Evolutionary conservation across 2,329 filamentous ascomycete genomes (phyloP), one percentile per base, ranked within the genome.

Genomic region (Dryadomyces quercus-mongolicae): DNA sequence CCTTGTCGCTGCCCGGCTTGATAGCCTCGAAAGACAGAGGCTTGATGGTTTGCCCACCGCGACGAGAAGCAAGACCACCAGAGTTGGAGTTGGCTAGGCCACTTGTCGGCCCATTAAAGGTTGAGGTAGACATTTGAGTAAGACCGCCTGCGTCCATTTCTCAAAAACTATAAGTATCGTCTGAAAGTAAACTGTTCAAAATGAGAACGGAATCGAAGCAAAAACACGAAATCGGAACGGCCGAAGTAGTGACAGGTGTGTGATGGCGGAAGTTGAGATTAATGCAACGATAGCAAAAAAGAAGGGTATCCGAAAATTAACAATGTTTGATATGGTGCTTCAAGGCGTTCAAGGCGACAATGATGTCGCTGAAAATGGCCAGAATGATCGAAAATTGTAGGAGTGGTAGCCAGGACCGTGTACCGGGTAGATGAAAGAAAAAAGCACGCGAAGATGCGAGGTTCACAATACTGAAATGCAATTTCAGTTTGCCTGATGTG

Each of bases 51-150:
- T 88, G 82, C 61, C 88, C 87, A 65, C 94, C 88, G 60, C 93
- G 85, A 63, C 79, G 77, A 25, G 91, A 92, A 59, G 88, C 89
- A 66, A 95, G 86, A 64, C 90, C 88, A 65, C 90, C 88, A 60
- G 86, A 82, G 58, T 81, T 76, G 53, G 90, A 86, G 73, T 88
- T 82, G 65, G 84, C 82, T 63, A 95, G 77, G 63, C 82, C 84
- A 70, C 80, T 80, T 67, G 80, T 9, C 2, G 50, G 76, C 69
- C 85, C 77, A 68, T 79, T 74, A 70, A 87, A 87, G 70, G 84
- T 80, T 77, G 84, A 88, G 77, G 89, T 92, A 75, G 89, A 88
- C 92, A 97, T 97, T 81, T 94, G 90, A 93, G 90, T 86, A 77
- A 95, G 88, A 93, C 90, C 89, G 81, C 92, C 92, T 82, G 92